Conservation (phyloP, 2,329 filamentous ascomycete genomes). For the Fusarium neocosmosporiellum region DNA sequence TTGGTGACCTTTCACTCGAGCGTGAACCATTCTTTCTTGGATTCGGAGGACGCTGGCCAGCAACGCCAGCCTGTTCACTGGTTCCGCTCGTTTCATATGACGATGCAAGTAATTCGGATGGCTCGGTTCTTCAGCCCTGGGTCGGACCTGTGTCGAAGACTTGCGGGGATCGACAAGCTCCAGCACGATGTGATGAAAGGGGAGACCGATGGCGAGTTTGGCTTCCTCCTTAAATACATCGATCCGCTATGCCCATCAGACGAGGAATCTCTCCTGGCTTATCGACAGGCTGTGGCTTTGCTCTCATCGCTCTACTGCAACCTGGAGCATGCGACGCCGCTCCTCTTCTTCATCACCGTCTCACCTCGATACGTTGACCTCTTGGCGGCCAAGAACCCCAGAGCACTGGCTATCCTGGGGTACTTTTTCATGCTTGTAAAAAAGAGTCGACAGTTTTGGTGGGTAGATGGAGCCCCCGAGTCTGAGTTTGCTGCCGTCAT, state of each 20-base stretch:
- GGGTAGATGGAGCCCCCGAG: neutral
- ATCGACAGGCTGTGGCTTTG: neutral
- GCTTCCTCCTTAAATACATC: neutral
- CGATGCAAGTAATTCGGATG: neutral
- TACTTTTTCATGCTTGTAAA: neutral
- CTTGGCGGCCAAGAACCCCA: neutral
- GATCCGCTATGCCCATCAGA: neutral
- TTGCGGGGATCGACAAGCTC: neutral
- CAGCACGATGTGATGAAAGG: neutral
- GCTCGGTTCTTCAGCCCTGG: neutral
- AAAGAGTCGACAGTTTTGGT: neutral
- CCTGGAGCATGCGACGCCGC: neutral
- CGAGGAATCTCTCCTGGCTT: neutral
- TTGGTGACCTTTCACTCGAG: neutral
- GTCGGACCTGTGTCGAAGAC: neutral
- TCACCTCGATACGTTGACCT: neutral
- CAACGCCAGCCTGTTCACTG: neutral
- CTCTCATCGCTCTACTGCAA: neutral
- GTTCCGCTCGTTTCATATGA: neutral
- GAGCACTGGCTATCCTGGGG: neutral
- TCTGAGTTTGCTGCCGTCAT: neutral
- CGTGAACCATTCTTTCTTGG: neutral
- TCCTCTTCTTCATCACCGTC: neutral
- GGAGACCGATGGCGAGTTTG: neutral
- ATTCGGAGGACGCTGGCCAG: neutral